phyloP scores from a whole-genome alignment of 2,329 filamentous ascomycete genomes.

The Colletotrichum tropicale region DNA sequence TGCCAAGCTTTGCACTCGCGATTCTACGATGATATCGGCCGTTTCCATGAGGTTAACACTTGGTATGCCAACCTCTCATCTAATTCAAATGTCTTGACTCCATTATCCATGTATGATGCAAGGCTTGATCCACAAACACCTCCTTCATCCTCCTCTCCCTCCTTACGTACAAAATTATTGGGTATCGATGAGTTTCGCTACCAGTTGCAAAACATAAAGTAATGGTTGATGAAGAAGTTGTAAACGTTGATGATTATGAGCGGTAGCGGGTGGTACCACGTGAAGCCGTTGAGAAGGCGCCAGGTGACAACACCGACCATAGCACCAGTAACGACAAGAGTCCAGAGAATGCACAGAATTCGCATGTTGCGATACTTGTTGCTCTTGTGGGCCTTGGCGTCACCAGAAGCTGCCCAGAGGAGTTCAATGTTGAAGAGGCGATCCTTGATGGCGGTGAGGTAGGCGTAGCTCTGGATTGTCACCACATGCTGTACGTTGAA shows the following conservation, averaged over 20 bases:
- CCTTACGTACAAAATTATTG: neutral
- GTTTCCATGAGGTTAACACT: neutral
- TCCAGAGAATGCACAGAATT: constrained; percentile 42
- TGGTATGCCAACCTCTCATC: neutral
- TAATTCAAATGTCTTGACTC: neutral
- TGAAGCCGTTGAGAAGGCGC: constrained; percentile 34
- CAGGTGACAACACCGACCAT: constrained; percentile 39
- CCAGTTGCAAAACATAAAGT: constrained; percentile 39
- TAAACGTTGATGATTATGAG: constrained; percentile 40
- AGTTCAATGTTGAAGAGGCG: constrained; percentile 41
- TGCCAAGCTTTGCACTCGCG: neutral
- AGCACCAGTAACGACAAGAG: constrained; percentile 32
- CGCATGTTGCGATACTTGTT: constrained; percentile 49
- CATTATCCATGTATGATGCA: constrained; percentile 8
- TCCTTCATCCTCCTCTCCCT: neutral
- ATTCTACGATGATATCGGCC: neutral
- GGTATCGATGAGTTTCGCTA: neutral
- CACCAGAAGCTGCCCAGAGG: constrained; percentile 42
- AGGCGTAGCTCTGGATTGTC: constrained; percentile 46
- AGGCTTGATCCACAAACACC: neutral
- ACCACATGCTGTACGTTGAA: constrained; percentile 47
- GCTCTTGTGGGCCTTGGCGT: constrained; percentile 43
- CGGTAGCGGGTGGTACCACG: constrained; percentile 44
- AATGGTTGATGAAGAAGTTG: constrained; percentile 42
- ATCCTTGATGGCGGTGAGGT: constrained; percentile 46